Evolutionary conservation across 2,329 filamentous ascomycete species (phyloP).

Genomic region (Tolypocladium paradoxum): DNA sequence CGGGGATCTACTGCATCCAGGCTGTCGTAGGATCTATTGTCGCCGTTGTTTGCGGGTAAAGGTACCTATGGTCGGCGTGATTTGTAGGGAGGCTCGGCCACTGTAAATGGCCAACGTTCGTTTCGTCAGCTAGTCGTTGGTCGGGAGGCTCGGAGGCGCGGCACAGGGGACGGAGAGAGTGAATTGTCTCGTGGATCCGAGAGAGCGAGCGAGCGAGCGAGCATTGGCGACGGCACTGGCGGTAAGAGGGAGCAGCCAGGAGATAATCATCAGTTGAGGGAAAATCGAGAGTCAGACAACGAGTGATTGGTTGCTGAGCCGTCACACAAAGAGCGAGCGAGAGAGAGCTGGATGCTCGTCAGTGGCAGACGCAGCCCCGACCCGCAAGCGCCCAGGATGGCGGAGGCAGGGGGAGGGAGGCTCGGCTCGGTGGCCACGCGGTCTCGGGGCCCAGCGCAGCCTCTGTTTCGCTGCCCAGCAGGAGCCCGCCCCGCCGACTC

Average conservation of each 20-base stretch:
- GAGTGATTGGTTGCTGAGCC: background rate
- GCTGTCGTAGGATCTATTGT: background rate
- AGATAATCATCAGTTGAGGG: background rate
- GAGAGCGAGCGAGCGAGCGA: too few relatives aligned
- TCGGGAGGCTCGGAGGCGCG: background rate
- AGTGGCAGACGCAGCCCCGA: background rate
- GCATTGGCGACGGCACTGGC: background rate
- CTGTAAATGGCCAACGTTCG: background rate
- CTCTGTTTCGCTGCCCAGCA: background rate
- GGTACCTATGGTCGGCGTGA: background rate
- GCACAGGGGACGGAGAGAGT: background rate
- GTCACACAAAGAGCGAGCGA: background rate
- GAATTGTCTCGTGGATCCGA: too few relatives aligned
- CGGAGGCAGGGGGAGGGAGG: background rate
- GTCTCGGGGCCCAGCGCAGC: background rate
- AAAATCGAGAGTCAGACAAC: background rate
- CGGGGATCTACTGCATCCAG: slow-evolving; percentile 1
- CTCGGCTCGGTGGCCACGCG: slow-evolving; percentile 3
- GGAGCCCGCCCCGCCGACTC: background rate
- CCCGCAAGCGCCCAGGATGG: background rate
- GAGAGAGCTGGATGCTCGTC: too few relatives aligned
- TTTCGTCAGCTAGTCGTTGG: background rate
- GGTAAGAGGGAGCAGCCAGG: background rate
- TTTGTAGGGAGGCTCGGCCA: background rate
- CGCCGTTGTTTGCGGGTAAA: background rate